Base-by-base conservation (phyloP, 1,284 basidiomycete species). In the Vanrija sp. region DNA sequence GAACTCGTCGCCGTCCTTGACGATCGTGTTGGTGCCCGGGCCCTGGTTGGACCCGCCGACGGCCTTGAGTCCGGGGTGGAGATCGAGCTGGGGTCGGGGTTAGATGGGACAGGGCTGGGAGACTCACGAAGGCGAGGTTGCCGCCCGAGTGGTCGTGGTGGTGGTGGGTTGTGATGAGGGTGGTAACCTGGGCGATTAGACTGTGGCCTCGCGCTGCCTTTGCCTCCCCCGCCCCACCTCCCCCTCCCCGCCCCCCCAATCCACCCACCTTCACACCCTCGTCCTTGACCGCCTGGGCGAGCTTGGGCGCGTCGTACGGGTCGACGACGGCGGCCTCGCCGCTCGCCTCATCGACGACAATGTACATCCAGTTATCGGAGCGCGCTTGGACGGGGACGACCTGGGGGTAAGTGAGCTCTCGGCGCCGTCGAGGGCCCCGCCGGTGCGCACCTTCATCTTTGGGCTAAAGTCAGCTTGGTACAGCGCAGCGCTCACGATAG, bases 141-240 rank as follows among this genome's bases (percentile, higher is more conserved):
- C 92, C 92, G 10, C 93, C 93, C 53, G 86, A 87, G 73, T 98
- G 94, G 77, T 98, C 94, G 60, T 79, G 65, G 73, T 94, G 91
- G 75, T 92, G 89, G 75, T 94, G 90, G 0, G 91, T 95, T 12
- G 89, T 93, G 60, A 95, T 81, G 38, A 83, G 81, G 23, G 86
- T 86, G 23, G 87, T 81, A 53, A 93, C 82, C 69, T 73, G 35
- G 15, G 31, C 18, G 47, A 43, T 15, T 10, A 53, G 19, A 36
- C 25, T 15, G 23, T 27, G 35, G 42, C 18, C 24, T 20, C 12
- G n/a, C 14, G 37, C 35, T 6, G 16, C 6, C 31, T 8, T 27
- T 27, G 25, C 25, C 25, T 27, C 25, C 8, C 12, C 25, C 12
- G 25, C 22, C 4, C 23, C 22, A 15, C 42, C 24, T 44, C n/a